Base-by-base conservation (phyloP, 23 red algal species). In the Agarophyton chilense region DNA sequence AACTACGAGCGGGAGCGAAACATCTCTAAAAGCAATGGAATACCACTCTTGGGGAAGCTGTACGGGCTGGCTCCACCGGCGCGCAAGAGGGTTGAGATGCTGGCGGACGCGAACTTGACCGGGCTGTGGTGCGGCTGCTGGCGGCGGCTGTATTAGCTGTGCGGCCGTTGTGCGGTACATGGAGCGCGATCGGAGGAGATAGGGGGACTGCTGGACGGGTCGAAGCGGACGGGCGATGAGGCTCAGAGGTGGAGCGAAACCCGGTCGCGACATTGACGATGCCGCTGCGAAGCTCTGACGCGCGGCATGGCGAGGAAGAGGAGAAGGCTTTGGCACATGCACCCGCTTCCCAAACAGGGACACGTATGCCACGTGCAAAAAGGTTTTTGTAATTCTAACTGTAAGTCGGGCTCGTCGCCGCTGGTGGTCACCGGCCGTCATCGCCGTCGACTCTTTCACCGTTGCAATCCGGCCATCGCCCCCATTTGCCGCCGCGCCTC, bases 1-100 rank as follows among this genome's bases (percentile, higher is more conserved):
- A 25, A 99, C 32, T 7, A 81, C 57, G 38, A 99, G 82, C 62
- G 97, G 90, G 18, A 83, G 41, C 7, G 54, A 0, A 3, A 70
- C 46, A 24, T 86, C 70, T 1, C 49, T 29, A 64, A 90, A 99
- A 18, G 90, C 74, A 1, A 22, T 54, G 71, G 40, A 38, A 25
- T 92, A 83, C 91, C 91, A 95, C 0, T 91, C 80, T 24, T 51
- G 40, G 5, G 79, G 68, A 5, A 98, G 78, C 12, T 26, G 4
- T 31, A 94, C 35, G 11, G 91, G 79, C 65, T 49, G 38, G 26
- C 74, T 64, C 79, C 90, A 94, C n/a, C 84, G 62, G 7, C 83
- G 78, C 24, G 92, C 73, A 14, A 99, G 83, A 28, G 97, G 97
- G 68, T 99, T 99, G 46, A 99, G 89, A 63, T 99, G 97, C 61